phyloP scores from a whole-genome alignment of 768 basidiomycete genomes.

The Candolleomyces aberdarensis region DNA sequence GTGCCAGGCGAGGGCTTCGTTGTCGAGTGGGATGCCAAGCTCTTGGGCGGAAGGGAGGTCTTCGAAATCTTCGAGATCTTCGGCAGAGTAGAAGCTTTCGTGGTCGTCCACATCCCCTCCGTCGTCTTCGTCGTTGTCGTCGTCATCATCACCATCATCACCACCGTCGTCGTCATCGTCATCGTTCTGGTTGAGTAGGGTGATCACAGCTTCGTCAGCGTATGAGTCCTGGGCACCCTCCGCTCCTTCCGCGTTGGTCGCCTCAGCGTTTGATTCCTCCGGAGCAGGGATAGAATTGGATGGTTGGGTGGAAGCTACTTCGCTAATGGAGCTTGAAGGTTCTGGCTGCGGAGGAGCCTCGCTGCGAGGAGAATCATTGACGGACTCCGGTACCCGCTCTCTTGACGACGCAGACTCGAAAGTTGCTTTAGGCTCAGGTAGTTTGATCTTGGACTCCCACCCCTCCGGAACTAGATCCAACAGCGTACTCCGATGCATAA shows the following conservation, averaged over 20 bases:
- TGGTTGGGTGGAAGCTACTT: too few species aligned
- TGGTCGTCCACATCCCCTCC: neutral
- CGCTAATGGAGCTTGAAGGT: too few species aligned
- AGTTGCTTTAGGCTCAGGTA: constrained; percentile 5
- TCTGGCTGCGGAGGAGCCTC: too few species aligned
- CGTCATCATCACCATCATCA: neutral
- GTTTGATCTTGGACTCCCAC: neutral
- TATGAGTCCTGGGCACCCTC: too few species aligned
- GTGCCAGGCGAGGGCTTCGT: neutral
- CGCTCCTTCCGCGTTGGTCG: too few species aligned
- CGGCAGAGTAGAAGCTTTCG: neutral
- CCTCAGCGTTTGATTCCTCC: too few species aligned
- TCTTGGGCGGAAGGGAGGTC: neutral
- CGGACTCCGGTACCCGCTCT: neutral
- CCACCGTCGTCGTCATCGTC: neutral
- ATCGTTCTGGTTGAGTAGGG: too few species aligned
- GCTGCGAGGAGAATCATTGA: too few species aligned
- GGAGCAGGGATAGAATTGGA: too few species aligned
- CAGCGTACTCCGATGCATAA: constrained; percentile 10
- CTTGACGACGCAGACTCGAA: constrained; percentile 13
- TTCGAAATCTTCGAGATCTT: neutral
- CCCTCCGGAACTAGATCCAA: neutral
- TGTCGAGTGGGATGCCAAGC: neutral
- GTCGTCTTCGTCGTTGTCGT: neutral
- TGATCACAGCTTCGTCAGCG: too few species aligned